A percentile compares a stretch with the other conserved stretches of the same genome.
phyloP scores from a whole-genome alignment of 495 filamentous ascomycete species.

The Articulospora tetracladia region DNA sequence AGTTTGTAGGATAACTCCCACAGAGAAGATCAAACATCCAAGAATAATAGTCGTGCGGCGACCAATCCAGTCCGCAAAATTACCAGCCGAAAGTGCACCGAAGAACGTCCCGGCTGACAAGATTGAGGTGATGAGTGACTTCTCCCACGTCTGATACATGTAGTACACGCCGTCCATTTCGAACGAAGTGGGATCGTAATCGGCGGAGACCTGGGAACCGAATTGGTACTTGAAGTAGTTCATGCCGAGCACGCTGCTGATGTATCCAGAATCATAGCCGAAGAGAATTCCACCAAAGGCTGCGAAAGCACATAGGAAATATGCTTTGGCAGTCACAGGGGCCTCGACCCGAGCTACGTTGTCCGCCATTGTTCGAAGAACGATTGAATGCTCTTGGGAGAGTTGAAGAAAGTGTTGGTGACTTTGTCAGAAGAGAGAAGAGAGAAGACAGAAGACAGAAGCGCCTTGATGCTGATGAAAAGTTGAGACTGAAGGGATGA shows the following conservation, averaged over 20 bases:
- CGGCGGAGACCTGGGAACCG: conserved; percentile 31
- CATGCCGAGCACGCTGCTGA: conserved; percentile 51
- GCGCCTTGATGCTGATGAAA: not conserved
- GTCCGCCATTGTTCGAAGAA: conserved; percentile 11
- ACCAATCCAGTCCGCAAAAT: conserved; percentile 68
- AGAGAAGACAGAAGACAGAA: not conserved
- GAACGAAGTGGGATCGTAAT: conserved; percentile 42
- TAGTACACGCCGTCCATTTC: conserved; percentile 17
- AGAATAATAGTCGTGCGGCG: conserved; percentile 65
- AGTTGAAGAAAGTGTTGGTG: not conserved
- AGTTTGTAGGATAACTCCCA: conserved; percentile 73
- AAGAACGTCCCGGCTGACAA: conserved; percentile 89
- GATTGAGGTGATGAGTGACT: conserved; percentile 45
- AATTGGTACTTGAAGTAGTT: conserved; percentile 42
- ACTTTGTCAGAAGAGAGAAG: not conserved
- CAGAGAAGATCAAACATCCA: conserved; percentile 60
- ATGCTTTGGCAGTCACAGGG: conserved; percentile 40
- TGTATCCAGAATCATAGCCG: conserved; percentile 61
- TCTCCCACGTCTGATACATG: conserved; percentile 28
- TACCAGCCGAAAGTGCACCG: conserved; percentile 66
- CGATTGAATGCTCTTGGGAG: not conserved
- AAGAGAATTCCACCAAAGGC: conserved; percentile 65
- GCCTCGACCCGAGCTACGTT: conserved; percentile 51
- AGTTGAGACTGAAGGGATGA: not conserved
- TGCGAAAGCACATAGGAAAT: conserved; percentile 63